phyloP scores from a whole-genome alignment of 2,329 filamentous ascomycete genomes.

The Diaporthe destruens region DNA sequence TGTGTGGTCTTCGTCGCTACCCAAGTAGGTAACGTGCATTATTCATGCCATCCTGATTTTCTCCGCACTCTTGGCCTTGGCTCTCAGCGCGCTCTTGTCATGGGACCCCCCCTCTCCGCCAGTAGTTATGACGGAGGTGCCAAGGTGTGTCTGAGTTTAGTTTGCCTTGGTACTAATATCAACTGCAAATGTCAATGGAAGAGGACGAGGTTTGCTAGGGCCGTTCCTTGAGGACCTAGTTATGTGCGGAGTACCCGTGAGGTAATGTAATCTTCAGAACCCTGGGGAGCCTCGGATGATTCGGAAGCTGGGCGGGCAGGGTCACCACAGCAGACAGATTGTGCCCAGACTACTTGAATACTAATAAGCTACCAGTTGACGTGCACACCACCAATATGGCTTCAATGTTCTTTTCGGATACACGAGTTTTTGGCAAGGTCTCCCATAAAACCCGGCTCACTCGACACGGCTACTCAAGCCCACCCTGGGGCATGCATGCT shows the following conservation, averaged over 20 bases:
- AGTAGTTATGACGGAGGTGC: slow-evolving; percentile 6
- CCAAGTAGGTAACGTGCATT: not conserved
- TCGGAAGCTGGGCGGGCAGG: not conserved
- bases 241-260: too few species aligned
- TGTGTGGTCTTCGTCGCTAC: not conserved
- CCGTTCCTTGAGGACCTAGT: not conserved
- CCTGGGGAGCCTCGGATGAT: not conserved
- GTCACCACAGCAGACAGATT: not conserved
- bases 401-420: not conserved
- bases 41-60: slow-evolving; percentile 3
- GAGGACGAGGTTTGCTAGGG: too few species aligned
- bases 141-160: slow-evolving; percentile 5
- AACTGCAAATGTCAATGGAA: not conserved
- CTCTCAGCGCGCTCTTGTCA: not conserved
- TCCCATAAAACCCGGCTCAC: not conserved
- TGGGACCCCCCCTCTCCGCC: not conserved
- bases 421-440: not conserved
- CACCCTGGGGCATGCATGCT: too few species aligned
- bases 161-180: not conserved
- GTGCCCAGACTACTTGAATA: not conserved
- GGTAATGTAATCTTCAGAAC: too few species aligned
- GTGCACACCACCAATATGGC: too few species aligned
- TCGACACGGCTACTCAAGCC: not conserved
- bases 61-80: slow-evolving; percentile 26
- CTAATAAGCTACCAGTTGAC: too few species aligned